Base-by-base conservation (phyloP, 2,329 filamentous ascomycete genomes). In the Sclerotinia sclerotiorum region DNA sequence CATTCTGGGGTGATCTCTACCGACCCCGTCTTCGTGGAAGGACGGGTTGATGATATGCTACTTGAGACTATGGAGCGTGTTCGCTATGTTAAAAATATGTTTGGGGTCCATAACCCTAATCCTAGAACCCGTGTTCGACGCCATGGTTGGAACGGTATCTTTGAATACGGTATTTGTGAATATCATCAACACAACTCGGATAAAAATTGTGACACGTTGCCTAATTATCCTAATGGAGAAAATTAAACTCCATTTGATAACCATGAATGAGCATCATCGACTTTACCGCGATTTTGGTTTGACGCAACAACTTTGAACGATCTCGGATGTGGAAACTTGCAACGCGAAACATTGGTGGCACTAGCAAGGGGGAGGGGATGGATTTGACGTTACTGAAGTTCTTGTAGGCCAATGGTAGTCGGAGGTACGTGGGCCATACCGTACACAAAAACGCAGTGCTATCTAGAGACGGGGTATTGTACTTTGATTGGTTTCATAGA, bases 91-190 rank as follows among this genome's bases (percentile, higher is more conserved):
- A 0, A 7, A 27, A 13, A 0, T 2, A 52, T 2, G 17, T 17
- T 1, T 1, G 7, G 0, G 24, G 13, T 7, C 24, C 13, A 27
- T 52, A 52, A 52, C 17, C 11, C 35, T 39, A 15, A 54, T 32
- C 27, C 27, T 11, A 32, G 17, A 11, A 5, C 10, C 29, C 51
- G 27, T 52, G 6, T 27, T 13, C 5, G 8, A 3, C 1, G 27
- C 17, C 1, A 13, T 27, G 4, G 1, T 0, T 3, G 15, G 10
- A 39, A 3, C 35, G 11, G 8, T 39, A 13, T 39, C 1, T 5
- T 19, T 2, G 15, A 29, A 19, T 17, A 32, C 11, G 27, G 3
- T 2, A 29, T 54, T 29, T 54, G 51, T 4, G 0, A 29, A 2
- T 46, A 19, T 46, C 44, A 46, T 7, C 17, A 19, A 5, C 44